Percentiles rank a stretch among this genome's conserved stretches.
Evolutionary conservation across 176 grass and related monocot species (phyloP).

Genomic region (Sorghum bicolor): DNA sequence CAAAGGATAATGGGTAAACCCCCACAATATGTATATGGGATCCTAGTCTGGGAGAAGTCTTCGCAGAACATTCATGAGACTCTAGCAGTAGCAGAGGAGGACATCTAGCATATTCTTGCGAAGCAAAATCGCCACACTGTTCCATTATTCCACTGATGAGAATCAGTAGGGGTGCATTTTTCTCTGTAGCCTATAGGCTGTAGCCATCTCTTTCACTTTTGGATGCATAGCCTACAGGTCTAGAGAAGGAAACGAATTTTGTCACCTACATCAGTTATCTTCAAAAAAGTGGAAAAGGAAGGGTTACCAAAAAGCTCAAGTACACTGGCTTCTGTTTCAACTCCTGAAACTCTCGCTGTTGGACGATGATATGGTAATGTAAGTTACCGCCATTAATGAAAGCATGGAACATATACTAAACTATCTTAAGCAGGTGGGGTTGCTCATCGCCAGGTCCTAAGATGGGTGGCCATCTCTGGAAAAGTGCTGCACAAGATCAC

Average conservation of each 20-base stretch:
- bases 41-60: not conserved
- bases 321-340: not conserved
- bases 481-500: conserved; percentile 17
- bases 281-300: not conserved
- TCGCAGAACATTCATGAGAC: conserved; percentile 27
- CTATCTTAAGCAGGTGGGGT: conserved; percentile 3
- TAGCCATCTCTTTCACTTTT: conserved; percentile 18
- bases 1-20: no score
- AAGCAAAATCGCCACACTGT: conserved; percentile 1
- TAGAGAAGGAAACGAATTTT: not conserved
- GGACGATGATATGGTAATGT: conserved; percentile 4
- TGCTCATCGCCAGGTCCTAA: not conserved
- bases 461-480: conserved; percentile 32
- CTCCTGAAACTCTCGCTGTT: not conserved
- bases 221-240: not conserved
- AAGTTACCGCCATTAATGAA: conserved; percentile 12
- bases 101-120: conserved; percentile 1
- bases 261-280: not conserved
- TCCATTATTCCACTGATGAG: not conserved
- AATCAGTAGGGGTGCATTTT: not conserved
- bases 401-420: not conserved
- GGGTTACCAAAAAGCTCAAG: not conserved
- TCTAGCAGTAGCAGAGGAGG: conserved; percentile 22
- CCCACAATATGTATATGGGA: no score
- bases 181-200: conserved; percentile 7